Percentiles rank a stretch among this genome's conserved stretches.
These are phyloP conservation scores for Erigeron philadelphicus DNA, from an alignment of 140 eudicot genomes.

Conservation along the genomic window DNA sequence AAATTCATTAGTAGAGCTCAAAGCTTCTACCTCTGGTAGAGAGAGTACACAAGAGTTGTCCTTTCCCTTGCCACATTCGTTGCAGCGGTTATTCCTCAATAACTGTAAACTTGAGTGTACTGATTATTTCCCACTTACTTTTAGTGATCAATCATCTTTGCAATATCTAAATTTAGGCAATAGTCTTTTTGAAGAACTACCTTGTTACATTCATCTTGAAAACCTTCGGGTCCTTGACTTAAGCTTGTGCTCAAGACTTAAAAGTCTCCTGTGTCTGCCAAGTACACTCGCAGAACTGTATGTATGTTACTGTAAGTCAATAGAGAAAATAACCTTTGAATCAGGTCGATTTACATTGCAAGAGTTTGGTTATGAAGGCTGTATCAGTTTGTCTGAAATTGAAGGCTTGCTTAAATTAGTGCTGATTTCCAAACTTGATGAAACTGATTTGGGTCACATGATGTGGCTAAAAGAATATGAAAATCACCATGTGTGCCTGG, in stretches of 20 bases:
- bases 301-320: slow-evolving; percentile 13
- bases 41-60: not conserved
- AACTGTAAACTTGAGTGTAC: slow-evolving; percentile 21
- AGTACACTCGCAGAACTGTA: slow-evolving; percentile 27
- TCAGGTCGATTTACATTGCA: slow-evolving; percentile 24
- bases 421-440: slow-evolving; percentile 16
- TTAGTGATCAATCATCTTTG: slow-evolving; percentile 15
- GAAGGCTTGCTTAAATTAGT: slow-evolving; percentile 26
- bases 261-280: slow-evolving; percentile 20
- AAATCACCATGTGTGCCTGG: slow-evolving; percentile 18
- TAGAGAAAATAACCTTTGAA: slow-evolving; percentile 26
- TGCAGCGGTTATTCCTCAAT: slow-evolving; percentile 18
- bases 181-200: slow-evolving; percentile 18
- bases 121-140: not conserved
- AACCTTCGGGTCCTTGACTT: slow-evolving; percentile 29
- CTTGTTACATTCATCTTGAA: slow-evolving; percentile 27
- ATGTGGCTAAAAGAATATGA: slow-evolving; percentile 30
- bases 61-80: slow-evolving; percentile 20
- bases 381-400: slow-evolving; percentile 26
- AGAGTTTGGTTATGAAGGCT: slow-evolving; percentile 26
- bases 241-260: slow-evolving; percentile 25
- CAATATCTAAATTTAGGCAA: slow-evolving; percentile 26
- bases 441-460: slow-evolving; percentile 16
- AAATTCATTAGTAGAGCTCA: not conserved
- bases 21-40: not conserved